Evolutionary conservation across 345 rosid genomes (phyloP).

Genomic region (Trapa incisa): DNA sequence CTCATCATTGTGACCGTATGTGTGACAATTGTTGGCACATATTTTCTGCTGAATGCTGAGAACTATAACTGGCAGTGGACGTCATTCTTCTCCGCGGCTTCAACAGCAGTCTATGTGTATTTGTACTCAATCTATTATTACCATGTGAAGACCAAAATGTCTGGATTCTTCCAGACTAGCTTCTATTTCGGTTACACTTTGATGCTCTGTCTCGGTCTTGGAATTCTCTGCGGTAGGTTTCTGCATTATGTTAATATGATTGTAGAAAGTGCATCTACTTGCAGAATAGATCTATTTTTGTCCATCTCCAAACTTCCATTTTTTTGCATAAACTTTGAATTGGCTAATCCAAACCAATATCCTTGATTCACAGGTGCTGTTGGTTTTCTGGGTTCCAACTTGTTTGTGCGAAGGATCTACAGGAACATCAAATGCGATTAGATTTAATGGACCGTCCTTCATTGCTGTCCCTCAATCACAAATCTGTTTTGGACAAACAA

Average conservation of each 20-base stretch:
- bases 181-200: conserved; percentile 92
- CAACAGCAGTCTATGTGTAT: conserved; percentile 85
- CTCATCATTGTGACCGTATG: conserved; percentile 84
- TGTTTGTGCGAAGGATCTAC: conserved; percentile 92
- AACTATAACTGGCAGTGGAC: conserved; percentile 99
- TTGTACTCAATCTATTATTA: conserved; percentile 81
- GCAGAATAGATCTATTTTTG: not conserved
- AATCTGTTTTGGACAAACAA: not conserved
- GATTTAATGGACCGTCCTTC: conserved; percentile 3
- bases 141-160: conserved; percentile 87
- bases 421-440: conserved; percentile 96
- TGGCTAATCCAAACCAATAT: not conserved
- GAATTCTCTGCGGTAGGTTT: conserved; percentile 82
- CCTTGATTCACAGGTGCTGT: conserved; percentile 55
- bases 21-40: conserved; percentile 86
- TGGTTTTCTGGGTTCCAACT: conserved; percentile 80
- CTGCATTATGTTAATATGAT: not conserved
- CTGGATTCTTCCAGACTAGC: conserved; percentile 94
- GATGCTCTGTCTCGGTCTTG: conserved; percentile 94
- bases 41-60: conserved; percentile 88
- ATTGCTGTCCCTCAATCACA: not conserved
- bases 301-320: not conserved
- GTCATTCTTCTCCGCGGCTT: conserved; percentile 86
- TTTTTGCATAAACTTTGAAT: not conserved
- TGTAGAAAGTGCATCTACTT: not conserved